Evolutionary conservation across 169 alveolate species (phyloP).

Genomic region (Cryptosporidium felis): DNA sequence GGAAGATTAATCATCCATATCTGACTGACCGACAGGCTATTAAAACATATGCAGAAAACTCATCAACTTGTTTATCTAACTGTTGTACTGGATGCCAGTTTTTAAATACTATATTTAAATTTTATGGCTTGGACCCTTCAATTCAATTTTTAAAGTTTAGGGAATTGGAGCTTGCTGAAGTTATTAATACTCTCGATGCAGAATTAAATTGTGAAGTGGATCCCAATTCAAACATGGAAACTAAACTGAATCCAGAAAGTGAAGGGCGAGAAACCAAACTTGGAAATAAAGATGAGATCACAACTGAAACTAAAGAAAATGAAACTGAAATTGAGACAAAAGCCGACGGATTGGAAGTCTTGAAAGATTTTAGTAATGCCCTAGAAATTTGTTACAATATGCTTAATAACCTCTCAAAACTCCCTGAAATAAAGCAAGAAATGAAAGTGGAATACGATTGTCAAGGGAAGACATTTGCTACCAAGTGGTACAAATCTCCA

Average conservation of each 20-base stretch:
- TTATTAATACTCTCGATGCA: no score
- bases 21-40: neutral
- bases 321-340: neutral
- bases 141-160: neutral
- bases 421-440: constrained; percentile 36
- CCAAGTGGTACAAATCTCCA: constrained; percentile 50
- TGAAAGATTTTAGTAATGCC: neutral
- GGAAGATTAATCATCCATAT: constrained; percentile 7
- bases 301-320: neutral
- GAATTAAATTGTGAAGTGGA: no score
- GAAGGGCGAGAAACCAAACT: neutral
- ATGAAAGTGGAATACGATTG: constrained; percentile 69
- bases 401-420: constrained; percentile 2
- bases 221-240: no score
- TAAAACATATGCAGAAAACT: neutral
- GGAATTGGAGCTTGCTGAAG: neutral
- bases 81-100: constrained; percentile 52
- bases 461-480: constrained; percentile 59
- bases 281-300: neutral
- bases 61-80: constrained; percentile 1
- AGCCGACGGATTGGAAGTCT: neutral
- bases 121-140: constrained; percentile 10
- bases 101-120: neutral
- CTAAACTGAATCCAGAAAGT: no score
- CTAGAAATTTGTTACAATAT: constrained; percentile 23